Percentiles rank a stretch among this genome's conserved stretches.
Conservation (phyloP, 768 basidiomycete genomes). For the Filobasidium wieringae region DNA sequence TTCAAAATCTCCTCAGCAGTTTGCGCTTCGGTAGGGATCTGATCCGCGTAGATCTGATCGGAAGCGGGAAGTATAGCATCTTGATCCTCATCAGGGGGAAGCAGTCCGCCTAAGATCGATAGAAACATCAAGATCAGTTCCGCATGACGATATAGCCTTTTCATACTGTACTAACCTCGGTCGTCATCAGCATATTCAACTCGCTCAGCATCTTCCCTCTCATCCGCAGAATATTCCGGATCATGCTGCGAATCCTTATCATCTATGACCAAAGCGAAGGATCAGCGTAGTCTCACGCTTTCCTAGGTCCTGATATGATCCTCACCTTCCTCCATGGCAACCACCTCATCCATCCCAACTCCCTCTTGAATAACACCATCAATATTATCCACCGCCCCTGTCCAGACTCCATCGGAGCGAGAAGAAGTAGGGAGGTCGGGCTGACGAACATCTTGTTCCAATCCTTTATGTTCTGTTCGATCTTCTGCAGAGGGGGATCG, state of each 20-base stretch:
- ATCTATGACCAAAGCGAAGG: neutral
- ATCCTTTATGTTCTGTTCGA: neutral
- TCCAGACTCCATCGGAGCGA: neutral
- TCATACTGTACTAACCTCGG: neutral
- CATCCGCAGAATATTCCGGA: constrained; percentile 4
- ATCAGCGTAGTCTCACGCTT: neutral
- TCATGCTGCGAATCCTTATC: constrained; percentile 2
- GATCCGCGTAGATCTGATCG: neutral
- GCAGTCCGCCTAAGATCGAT: neutral
- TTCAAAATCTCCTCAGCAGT: neutral
- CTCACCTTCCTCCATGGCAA: constrained; percentile 4
- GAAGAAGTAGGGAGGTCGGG: neutral
- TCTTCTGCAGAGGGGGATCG: neutral
- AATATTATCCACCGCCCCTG: neutral
- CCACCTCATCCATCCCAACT: constrained; percentile 2
- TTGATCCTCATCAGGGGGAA: neutral
- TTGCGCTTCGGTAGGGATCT: constrained; percentile 2
- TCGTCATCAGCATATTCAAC: constrained; percentile 6
- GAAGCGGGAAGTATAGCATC: neutral
- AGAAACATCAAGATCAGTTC: neutral
- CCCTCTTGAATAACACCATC: constrained; percentile 4
- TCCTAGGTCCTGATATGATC: neutral
- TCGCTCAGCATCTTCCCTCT: neutral
- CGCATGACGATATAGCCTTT: too few relatives aligned
- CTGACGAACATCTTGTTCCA: neutral